A percentile compares a stretch with the other conserved stretches of the same genome.
Conservation (phyloP, 2,329 filamentous ascomycete genomes). For the Sporothrix dimorphospora region DNA sequence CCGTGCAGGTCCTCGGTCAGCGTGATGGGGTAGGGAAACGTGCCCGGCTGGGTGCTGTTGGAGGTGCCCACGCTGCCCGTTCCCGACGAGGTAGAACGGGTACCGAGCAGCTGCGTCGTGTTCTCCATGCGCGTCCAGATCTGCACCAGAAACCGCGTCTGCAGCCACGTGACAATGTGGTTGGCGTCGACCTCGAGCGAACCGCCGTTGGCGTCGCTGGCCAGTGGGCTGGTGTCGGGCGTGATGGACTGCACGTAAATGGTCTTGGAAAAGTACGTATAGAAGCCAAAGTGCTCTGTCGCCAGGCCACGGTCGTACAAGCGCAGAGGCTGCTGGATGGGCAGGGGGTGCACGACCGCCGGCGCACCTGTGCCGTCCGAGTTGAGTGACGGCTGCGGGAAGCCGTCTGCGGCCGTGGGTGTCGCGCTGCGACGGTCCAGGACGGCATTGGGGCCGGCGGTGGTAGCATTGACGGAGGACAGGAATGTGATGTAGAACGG, state of each 20-base stretch:
- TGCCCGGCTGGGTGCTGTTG: conserved; percentile 53
- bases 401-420: conserved; percentile 43
- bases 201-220: conserved; percentile 60
- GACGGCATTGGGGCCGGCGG: conserved; percentile 38
- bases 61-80: conserved; percentile 28
- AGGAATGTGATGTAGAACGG: conserved; percentile 85
- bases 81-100: not conserved
- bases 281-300: conserved; percentile 92
- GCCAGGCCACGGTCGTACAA: conserved; percentile 80
- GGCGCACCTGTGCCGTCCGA: conserved; percentile 72
- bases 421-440: conserved; percentile 37
- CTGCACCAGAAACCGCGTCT: conserved; percentile 65
- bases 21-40: conserved; percentile 67
- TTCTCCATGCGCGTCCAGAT: conserved; percentile 63
- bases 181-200: conserved; percentile 56
- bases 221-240: conserved; percentile 40
- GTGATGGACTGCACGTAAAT: conserved; percentile 73
- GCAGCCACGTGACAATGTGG: conserved; percentile 60
- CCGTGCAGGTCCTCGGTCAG: conserved; percentile 66
- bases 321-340: conserved; percentile 75
- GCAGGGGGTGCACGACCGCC: conserved; percentile 71
- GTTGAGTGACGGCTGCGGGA: conserved; percentile 66
- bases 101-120: conserved; percentile 47
- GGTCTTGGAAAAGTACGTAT: conserved; percentile 85
- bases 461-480: conserved; percentile 45